Evolutionary conservation across 371 early-diverging fungal species (phyloP), one percentile per base, ranked within the genome.

Genomic region (Apophysomyces sp.): DNA sequence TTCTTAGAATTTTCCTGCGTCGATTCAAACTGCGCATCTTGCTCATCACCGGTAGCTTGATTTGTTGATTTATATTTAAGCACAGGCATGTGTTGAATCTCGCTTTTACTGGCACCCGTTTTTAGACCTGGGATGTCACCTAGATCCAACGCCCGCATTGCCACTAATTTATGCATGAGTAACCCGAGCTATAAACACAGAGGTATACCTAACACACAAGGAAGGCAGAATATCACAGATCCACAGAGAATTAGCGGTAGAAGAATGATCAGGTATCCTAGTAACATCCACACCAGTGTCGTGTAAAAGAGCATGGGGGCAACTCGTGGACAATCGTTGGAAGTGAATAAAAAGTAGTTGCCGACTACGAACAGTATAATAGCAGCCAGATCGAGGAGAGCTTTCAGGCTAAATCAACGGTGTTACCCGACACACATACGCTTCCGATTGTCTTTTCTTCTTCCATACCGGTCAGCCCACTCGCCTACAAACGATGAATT

Each of bases 321-420:
- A 18, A 55, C 57, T 0, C 36, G 13, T 7, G 74, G 65, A 64
- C 86, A 89, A 7, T 29, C 41, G 9, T 66, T 49, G 1, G 69
- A 68, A 1, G 85, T 76, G 60, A 89, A 90, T 21, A 88, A 58
- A 32, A 88, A 80, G 63, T 87, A 86, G 65, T 90, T 91, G 60
- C 90, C 89, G 41, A 88, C 63, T 39, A 92, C 77, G 68, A 90
- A 91, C 70, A 88, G 76, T 29, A 87, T 73, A 11, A 88, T 80
- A 12, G 86, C 85, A 69, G 82, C 71, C 16, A 89, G 60, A 63
- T 86, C 85, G 52, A 90, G 64, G 21, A 88, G 54, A 4, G 86
- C 84, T 59, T 82, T 78, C 0, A 68, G 18, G 8, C 80, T 72
- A 51, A 16, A 8, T 16, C 8, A 21, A 21, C 7, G 9, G 24